Evolutionary conservation across 768 basidiomycete species (phyloP).

Genomic region (Trametes gibbosa): DNA sequence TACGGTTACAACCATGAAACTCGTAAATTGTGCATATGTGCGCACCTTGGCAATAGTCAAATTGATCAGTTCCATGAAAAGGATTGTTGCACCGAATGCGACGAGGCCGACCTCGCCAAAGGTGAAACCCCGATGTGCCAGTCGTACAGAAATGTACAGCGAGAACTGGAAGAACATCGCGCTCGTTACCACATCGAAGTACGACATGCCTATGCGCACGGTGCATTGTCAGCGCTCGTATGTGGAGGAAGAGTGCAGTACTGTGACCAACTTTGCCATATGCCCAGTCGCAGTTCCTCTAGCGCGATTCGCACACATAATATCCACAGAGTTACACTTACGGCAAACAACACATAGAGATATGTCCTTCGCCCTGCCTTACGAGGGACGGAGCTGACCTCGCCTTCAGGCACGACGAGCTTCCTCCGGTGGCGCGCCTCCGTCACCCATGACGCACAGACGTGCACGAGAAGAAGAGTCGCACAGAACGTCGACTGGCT

Average conservation of each 20-base stretch:
- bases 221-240: not conserved
- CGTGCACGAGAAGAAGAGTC: constrained; percentile 74
- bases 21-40: not conserved
- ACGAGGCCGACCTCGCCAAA: constrained; percentile 91
- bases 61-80: constrained; percentile 85
- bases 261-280: constrained; percentile 69
- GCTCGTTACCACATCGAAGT: constrained; percentile 68
- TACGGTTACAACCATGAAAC: not conserved
- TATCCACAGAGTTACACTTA: constrained; percentile 48
- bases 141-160: constrained; percentile 81
- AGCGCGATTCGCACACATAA: constrained; percentile 50
- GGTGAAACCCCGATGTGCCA: constrained; percentile 94
- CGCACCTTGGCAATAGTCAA: constrained; percentile 79
- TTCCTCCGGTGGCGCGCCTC: constrained; percentile 51
- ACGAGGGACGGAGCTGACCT: constrained; percentile 74
- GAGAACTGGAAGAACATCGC: constrained; percentile 89
- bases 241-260: not conserved
- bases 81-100: constrained; percentile 80
- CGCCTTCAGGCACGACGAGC: constrained; percentile 53
- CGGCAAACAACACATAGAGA: constrained; percentile 65
- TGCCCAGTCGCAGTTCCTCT: constrained; percentile 38
- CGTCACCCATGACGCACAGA: constrained; percentile 72
- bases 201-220: constrained; percentile 59
- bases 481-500: constrained; percentile 81
- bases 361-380: constrained; percentile 62